Evolutionary conservation across 345 rosid species (phyloP).

Genomic region (Camelina sativa): DNA sequence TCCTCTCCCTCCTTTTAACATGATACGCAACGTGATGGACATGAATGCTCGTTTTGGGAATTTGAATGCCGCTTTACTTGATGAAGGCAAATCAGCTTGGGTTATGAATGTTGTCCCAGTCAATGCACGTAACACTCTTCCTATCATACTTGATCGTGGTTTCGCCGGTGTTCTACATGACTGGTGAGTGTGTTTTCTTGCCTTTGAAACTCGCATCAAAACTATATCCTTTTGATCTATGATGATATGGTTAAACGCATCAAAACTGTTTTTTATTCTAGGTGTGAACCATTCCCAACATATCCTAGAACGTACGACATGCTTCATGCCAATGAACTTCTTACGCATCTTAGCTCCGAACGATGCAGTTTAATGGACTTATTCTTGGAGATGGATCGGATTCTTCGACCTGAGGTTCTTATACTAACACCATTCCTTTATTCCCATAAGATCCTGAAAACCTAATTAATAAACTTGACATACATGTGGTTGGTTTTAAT

Average conservation of each 20-base stretch:
- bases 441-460: background rate
- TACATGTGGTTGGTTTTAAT: slow-evolving; percentile 22
- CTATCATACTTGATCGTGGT: slow-evolving; percentile 88
- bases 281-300: slow-evolving; percentile 99
- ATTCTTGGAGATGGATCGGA: slow-evolving; percentile 93
- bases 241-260: too few relatives aligned
- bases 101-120: slow-evolving; percentile 96
- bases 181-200: slow-evolving; percentile 61
- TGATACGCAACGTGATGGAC: slow-evolving; percentile 98
- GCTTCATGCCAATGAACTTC: slow-evolving; percentile 93
- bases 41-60: slow-evolving; percentile 96
- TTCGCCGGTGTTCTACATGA: slow-evolving; percentile 92
- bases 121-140: slow-evolving; percentile 71
- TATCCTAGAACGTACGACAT: slow-evolving; percentile 95
- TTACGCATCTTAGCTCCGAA: slow-evolving; percentile 66
- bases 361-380: slow-evolving; percentile 77
- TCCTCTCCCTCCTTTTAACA: slow-evolving; percentile 93
- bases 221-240: too few relatives aligned
- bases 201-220: background rate
- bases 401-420: slow-evolving; percentile 92
- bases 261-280: slow-evolving; percentile 35
- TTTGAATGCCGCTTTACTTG: slow-evolving; percentile 74
- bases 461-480: background rate
- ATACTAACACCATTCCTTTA: slow-evolving; percentile 7
- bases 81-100: slow-evolving; percentile 81